phyloP scores from a whole-genome alignment of 2,329 filamentous ascomycete species.

The Didymella arachidicola region DNA sequence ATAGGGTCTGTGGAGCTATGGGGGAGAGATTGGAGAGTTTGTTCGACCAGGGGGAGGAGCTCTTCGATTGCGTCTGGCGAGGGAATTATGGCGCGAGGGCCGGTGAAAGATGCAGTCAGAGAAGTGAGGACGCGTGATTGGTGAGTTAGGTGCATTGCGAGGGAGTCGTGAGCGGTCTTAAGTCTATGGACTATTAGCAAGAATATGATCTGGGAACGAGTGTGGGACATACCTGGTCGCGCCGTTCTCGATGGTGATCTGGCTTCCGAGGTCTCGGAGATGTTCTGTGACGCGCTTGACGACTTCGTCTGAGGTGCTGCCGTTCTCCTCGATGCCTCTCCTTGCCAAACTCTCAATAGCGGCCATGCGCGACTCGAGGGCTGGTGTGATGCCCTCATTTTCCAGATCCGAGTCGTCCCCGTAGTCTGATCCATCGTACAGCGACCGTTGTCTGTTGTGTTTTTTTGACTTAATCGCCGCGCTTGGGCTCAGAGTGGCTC shows the following conservation, averaged over 20 bases:
- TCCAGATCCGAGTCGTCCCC: constrained; percentile 76
- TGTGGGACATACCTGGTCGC: constrained; percentile 67
- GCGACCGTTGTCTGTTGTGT: constrained; percentile 56
- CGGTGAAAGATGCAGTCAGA: constrained; percentile 74
- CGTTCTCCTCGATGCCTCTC: constrained; percentile 69
- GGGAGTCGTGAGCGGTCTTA: constrained; percentile 76
- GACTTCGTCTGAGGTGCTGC: constrained; percentile 70
- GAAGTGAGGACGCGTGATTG: constrained; percentile 79
- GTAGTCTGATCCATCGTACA: constrained; percentile 78
- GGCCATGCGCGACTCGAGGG: constrained; percentile 73
- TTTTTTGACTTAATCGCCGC: constrained; percentile 41
- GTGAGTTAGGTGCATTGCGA: constrained; percentile 76
- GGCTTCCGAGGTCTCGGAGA: constrained; percentile 75
- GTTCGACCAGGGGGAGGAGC: constrained; percentile 71
- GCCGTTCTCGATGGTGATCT: constrained; percentile 74
- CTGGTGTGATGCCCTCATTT: constrained; percentile 70
- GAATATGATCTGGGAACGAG: not conserved
- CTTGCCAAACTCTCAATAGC: constrained; percentile 73
- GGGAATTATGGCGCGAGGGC: constrained; percentile 70
- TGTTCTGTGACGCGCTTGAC: constrained; percentile 72
- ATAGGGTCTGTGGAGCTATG: constrained; percentile 69
- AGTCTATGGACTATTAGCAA: constrained; percentile 59
- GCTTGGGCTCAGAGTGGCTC: constrained; percentile 49
- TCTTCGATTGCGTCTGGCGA: constrained; percentile 71
- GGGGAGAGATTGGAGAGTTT: constrained; percentile 72